phyloP scores from a whole-genome alignment of 331 rosid genomes.

The Rhamnella rubrinervis region DNA sequence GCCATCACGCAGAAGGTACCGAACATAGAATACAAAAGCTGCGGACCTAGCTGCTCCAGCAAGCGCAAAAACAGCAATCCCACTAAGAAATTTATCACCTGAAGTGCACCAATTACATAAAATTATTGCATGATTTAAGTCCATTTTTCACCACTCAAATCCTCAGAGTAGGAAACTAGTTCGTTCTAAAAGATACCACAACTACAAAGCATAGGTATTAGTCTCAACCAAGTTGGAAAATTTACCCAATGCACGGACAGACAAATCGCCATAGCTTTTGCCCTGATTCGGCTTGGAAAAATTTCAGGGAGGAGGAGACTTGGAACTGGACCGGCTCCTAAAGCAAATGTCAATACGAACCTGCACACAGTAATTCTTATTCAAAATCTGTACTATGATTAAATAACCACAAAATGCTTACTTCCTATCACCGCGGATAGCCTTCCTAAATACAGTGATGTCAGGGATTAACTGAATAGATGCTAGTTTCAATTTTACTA shows the following conservation, averaged over 20 bases:
- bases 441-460: neutral
- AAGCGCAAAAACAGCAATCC: constrained; percentile 86
- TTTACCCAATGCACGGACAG: constrained; percentile 99
- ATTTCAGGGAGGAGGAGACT: constrained; percentile 94
- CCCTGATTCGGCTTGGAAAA: constrained; percentile 85
- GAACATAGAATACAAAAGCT: constrained; percentile 73
- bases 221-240: neutral
- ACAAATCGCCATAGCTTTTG: constrained; percentile 95
- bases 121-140: constrained; percentile 14
- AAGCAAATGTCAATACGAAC: constrained; percentile 87
- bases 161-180: constrained; percentile 1
- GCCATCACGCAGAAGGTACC: constrained; percentile 74
- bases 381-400: constrained; percentile 13
- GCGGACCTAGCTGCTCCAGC: constrained; percentile 79
- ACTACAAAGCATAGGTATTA: no score
- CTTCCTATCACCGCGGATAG: neutral
- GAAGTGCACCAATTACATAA: constrained; percentile 21
- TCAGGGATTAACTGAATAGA: neutral
- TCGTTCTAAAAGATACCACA: neutral
- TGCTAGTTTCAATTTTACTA: neutral
- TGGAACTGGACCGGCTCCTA: constrained; percentile 99
- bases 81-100: constrained; percentile 94
- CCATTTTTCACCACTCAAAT: neutral
- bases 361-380: constrained; percentile 45
- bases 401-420: neutral